Conservation (phyloP, 768 basidiomycete species). For the Inosperma sp. region DNA sequence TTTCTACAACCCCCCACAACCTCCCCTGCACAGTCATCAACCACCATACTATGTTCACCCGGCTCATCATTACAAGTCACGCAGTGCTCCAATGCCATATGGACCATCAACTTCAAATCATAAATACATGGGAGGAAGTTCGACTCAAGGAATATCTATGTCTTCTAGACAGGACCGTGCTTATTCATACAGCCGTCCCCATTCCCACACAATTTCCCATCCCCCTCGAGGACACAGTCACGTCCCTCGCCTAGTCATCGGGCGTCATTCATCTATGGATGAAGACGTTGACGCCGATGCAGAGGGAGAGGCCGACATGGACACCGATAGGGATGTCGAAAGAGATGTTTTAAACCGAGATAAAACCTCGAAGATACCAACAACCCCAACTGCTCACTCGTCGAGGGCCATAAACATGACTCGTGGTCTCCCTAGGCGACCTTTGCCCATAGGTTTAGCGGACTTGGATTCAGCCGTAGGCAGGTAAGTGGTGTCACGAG, state of each 20-base stretch:
- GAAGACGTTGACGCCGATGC: conserved; percentile 25
- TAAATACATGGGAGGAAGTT: conserved; percentile 9
- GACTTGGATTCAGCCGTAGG: conserved; percentile 58
- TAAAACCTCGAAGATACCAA: neutral
- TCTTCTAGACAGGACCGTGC: conserved; percentile 6
- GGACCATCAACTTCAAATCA: conserved; percentile 3
- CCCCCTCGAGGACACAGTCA: neutral
- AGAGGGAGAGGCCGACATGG: conserved; percentile 29
- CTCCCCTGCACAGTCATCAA: conserved; percentile 1
- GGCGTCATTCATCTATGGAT: conserved; percentile 5
- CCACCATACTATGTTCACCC: conserved; percentile 1
- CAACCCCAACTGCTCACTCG: conserved; percentile 6
- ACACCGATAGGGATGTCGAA: conserved; percentile 26
- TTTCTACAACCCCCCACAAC: neutral
- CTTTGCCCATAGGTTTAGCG: conserved; percentile 41
- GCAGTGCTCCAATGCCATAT: neutral
- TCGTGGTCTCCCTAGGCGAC: conserved; percentile 22
- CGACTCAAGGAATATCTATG: conserved; percentile 13
- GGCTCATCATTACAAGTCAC: conserved; percentile 4
- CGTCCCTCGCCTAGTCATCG: neutral
- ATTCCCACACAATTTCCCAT: conserved; percentile 1
- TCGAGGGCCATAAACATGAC: neutral
- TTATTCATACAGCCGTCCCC: neutral
- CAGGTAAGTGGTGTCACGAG: conserved; percentile 42
- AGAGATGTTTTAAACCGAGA: conserved; percentile 22